Conservation (phyloP, 2,329 filamentous ascomycete species). For the Calonectria montana region DNA sequence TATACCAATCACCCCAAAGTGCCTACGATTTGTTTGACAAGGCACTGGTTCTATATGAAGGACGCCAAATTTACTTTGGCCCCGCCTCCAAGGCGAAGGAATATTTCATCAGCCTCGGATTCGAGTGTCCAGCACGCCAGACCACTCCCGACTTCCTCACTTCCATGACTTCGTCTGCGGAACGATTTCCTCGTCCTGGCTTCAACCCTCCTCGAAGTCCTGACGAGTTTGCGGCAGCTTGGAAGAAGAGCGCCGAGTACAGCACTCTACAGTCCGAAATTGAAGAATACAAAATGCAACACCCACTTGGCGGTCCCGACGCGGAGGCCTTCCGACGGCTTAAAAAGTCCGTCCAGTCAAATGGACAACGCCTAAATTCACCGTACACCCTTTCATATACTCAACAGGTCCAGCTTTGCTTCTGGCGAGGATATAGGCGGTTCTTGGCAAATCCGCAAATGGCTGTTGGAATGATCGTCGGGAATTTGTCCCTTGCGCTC, state of each 20-base stretch:
- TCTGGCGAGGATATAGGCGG: slow-evolving; percentile 51
- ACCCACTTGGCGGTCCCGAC: slow-evolving; percentile 27
- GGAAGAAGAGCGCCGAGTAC: slow-evolving; percentile 41
- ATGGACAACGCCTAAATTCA: slow-evolving; percentile 55
- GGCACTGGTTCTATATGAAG: slow-evolving; percentile 73
- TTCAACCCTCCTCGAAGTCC: slow-evolving; percentile 45
- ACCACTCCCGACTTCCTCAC: slow-evolving; percentile 75
- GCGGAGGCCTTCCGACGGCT: slow-evolving; percentile 29
- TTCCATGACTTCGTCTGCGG: slow-evolving; percentile 54
- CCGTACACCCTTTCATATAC: slow-evolving; percentile 59
- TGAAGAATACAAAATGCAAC: slow-evolving; percentile 48
- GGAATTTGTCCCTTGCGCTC: slow-evolving; percentile 49
- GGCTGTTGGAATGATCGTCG: slow-evolving; percentile 12
- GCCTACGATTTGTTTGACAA: slow-evolving; percentile 74
- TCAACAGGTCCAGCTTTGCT: slow-evolving; percentile 57
- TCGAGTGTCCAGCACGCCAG: slow-evolving; percentile 68
- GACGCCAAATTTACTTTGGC: slow-evolving; percentile 74
- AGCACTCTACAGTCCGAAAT: slow-evolving; percentile 12
- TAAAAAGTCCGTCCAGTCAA: slow-evolving; percentile 35
- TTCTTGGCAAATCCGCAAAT: slow-evolving; percentile 45
- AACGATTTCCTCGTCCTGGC: slow-evolving; percentile 45
- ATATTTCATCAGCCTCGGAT: slow-evolving; percentile 72
- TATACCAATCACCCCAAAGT: slow-evolving; percentile 71
- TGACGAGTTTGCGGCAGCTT: slow-evolving; percentile 49
- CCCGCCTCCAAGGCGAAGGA: slow-evolving; percentile 63